Evolutionary conservation across 1,139 yeast genomes (phyloP).

Genomic region (Geotrichum klebahnii): DNA sequence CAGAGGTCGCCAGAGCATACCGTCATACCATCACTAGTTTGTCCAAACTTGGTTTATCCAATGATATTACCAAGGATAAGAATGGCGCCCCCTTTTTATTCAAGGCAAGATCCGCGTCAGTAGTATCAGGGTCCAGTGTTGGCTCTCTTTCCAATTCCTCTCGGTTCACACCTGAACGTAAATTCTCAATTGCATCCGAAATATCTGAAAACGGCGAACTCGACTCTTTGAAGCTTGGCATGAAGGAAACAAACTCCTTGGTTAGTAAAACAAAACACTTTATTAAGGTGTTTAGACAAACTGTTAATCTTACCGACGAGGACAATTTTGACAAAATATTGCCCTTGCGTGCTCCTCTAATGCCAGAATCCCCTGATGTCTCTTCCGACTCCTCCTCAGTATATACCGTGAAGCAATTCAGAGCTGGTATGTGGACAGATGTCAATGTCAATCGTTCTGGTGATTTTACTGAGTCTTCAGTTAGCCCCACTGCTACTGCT

Average conservation of each 20-base stretch:
- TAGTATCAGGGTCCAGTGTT: conserved; percentile 16
- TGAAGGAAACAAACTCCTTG: conserved; percentile 16
- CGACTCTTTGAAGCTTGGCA: conserved; percentile 18
- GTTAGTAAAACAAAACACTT: conserved; percentile 15
- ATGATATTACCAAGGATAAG: conserved; percentile 24
- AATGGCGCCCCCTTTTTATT: not conserved
- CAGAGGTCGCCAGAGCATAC: conserved; percentile 29
- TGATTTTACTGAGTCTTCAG: conserved; percentile 14
- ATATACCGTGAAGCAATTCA: conserved; percentile 29
- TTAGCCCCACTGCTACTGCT: conserved; percentile 5
- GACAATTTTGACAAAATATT: conserved; percentile 2
- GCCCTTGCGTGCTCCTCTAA: too few relatives aligned
- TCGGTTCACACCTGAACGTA: conserved; percentile 13
- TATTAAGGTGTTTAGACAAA: conserved; percentile 15
- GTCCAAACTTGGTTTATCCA: conserved; percentile 28
- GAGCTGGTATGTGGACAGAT: conserved; percentile 29
- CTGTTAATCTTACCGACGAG: conserved; percentile 6
- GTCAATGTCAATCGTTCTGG: conserved; percentile 27
- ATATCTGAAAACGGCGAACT: conserved; percentile 19
- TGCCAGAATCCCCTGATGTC: not conserved
- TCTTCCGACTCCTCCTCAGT: conserved; percentile 19
- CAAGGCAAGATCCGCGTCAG: conserved; percentile 18
- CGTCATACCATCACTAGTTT: conserved; percentile 30
- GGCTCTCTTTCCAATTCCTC: conserved; percentile 15
- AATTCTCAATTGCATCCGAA: conserved; percentile 19